These are phyloP conservation scores for Baorangia bicolor DNA, from an alignment of 768 basidiomycete species.

Conservation along the genomic window DNA sequence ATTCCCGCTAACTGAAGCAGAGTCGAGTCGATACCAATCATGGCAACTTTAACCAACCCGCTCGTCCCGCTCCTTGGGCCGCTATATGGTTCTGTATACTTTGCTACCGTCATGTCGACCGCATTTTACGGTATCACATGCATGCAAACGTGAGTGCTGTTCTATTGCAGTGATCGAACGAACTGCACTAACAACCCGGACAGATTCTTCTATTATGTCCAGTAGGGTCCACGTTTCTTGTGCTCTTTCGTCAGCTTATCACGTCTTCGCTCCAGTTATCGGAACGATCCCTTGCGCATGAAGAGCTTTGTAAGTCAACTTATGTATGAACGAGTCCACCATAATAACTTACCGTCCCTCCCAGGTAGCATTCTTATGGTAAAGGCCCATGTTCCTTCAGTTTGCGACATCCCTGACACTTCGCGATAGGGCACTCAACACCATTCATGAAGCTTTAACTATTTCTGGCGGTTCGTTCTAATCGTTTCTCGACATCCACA, in stretches of 20 bases:
- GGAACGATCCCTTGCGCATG: neutral
- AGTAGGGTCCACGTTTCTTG: neutral
- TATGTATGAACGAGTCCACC: neutral
- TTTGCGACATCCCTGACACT: neutral
- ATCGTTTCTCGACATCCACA: neutral
- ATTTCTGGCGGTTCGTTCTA: conserved; percentile 12
- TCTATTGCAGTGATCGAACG: neutral
- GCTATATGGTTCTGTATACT: neutral
- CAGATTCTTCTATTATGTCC: conserved; percentile 12
- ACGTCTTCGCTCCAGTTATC: neutral
- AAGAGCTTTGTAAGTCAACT: conserved; percentile 11
- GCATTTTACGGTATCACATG: conserved; percentile 6
- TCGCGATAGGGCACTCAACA: conserved; percentile 7
- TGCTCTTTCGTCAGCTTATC: neutral
- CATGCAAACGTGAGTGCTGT: conserved; percentile 10
- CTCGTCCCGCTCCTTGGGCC: neutral
- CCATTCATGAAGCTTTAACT: conserved; percentile 11
- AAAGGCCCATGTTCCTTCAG: too few species aligned
- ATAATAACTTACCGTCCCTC: neutral
- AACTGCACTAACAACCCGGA: neutral
- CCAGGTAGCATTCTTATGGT: conserved; percentile 16
- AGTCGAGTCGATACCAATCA: neutral
- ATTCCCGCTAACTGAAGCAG: neutral
- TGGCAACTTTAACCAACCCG: neutral
- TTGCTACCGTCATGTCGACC: neutral